Percentiles rank a stretch among this genome's conserved stretches.
These are phyloP conservation scores for Ophiognomonia clavigignenti-juglandacearum DNA, from an alignment of 2,329 filamentous ascomycete genomes.

Conservation along the genomic window DNA sequence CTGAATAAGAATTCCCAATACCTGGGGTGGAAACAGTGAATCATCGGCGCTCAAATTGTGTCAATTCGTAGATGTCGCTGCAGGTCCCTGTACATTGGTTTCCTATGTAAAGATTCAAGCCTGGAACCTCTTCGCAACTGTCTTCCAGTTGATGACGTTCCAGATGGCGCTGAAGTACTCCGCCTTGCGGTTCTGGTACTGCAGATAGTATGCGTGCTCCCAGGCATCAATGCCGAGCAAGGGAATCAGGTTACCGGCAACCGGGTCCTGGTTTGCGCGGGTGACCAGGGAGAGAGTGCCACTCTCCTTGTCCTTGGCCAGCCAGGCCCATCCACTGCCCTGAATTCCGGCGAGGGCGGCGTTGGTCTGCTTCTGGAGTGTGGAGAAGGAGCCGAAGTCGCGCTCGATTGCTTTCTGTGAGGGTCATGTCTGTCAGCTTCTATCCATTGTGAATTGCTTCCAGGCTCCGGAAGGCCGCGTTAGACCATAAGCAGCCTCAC, in stretches of 20 bases:
- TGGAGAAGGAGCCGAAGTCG: slow-evolving; percentile 63
- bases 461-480: background rate
- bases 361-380: slow-evolving; percentile 63
- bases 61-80: too few relatives aligned
- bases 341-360: slow-evolving; percentile 69
- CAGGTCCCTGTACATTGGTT: too few relatives aligned
- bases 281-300: slow-evolving; percentile 62
- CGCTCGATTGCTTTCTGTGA: slow-evolving; percentile 53
- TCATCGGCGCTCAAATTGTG: too few relatives aligned
- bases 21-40: too few relatives aligned
- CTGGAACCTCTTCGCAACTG: slow-evolving; percentile 69
- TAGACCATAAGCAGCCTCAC: too few relatives aligned
- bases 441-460: background rate
- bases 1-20: too few relatives aligned
- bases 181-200: slow-evolving; percentile 95
- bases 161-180: slow-evolving; percentile 93
- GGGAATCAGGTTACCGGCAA: slow-evolving; percentile 76
- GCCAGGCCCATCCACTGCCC: slow-evolving; percentile 88
- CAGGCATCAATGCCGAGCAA: slow-evolving; percentile 88
- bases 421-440: background rate
- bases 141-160: slow-evolving; percentile 96
- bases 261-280: slow-evolving; percentile 83
- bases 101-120: slow-evolving; percentile 30
- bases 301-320: slow-evolving; percentile 65
- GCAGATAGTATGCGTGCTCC: slow-evolving; percentile 94